phyloP scores from a whole-genome alignment of 108 stramenopile species.

The Cylindrotheca closterium region DNA sequence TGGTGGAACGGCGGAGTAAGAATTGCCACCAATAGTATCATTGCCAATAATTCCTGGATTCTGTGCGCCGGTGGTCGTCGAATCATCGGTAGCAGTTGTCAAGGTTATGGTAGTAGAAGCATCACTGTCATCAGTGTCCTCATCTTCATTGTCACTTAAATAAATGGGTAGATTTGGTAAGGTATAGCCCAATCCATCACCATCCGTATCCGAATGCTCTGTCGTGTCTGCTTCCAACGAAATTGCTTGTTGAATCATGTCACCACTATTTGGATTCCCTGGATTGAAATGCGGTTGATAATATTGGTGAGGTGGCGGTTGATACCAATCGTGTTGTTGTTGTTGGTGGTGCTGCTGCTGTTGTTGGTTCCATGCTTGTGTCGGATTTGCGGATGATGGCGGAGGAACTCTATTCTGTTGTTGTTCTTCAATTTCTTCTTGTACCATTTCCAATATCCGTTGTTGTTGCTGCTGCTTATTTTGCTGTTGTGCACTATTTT shows the following conservation, averaged over 20 bases:
- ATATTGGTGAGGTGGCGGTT: constrained; percentile 7
- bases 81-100: not conserved
- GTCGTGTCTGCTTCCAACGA: constrained; percentile 61
- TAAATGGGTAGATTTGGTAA: constrained; percentile 85
- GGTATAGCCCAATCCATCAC: constrained; percentile 63
- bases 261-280: too few relatives aligned
- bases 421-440: too few relatives aligned
- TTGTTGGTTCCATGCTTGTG: constrained; percentile 18
- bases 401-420: not conserved
- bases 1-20: not conserved
- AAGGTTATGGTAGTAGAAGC: not conserved
- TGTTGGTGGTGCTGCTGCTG: constrained; percentile 41
- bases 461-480: constrained; percentile 15
- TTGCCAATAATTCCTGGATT: not conserved
- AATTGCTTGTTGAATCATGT: too few relatives aligned
- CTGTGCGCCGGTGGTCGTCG: not conserved
- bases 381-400: not conserved
- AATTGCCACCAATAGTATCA: not conserved
- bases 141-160: constrained; percentile 70
- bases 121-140: constrained; percentile 14
- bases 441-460: too few relatives aligned
- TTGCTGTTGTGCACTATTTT: constrained; percentile 16
- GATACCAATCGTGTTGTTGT: constrained; percentile 19
- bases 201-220: constrained; percentile 58
- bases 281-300: too few relatives aligned